A percentile compares a stretch with the other conserved stretches of the same genome.
These are phyloP conservation scores for Mycena polygramma DNA, from an alignment of 768 basidiomycete genomes.

Conservation along the genomic window DNA sequence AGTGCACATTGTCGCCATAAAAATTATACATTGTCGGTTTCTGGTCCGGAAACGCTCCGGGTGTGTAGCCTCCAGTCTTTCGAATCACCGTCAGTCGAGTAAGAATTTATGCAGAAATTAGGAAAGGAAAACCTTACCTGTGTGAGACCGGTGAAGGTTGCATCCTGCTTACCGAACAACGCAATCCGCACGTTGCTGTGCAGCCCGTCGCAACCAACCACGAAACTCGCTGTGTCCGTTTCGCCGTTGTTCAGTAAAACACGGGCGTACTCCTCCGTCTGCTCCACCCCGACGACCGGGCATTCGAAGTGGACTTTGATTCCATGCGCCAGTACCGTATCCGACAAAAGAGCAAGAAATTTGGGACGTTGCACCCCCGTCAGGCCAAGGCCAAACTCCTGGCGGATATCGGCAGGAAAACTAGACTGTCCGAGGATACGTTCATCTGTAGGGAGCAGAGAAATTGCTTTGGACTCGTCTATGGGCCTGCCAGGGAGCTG, in stretches of 20 bases:
- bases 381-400: conserved; percentile 43
- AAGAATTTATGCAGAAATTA: background rate
- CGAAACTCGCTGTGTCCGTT: conserved; percentile 51
- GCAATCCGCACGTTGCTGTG: conserved; percentile 54
- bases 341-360: conserved; percentile 48
- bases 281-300: conserved; percentile 48
- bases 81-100: background rate
- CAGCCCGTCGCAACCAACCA: conserved; percentile 61
- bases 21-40: conserved; percentile 47
- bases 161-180: conserved; percentile 53
- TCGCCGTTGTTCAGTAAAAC: conserved; percentile 53
- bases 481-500: conserved; percentile 41
- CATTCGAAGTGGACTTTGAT: conserved; percentile 51
- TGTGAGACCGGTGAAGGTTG: conserved; percentile 54
- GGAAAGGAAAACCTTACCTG: conserved; percentile 45
- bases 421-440: conserved; percentile 45
- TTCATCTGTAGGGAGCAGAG: conserved; percentile 42
- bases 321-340: conserved; percentile 47
- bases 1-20: conserved; percentile 53
- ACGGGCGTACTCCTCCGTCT: conserved; percentile 44
- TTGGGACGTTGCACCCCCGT: conserved; percentile 47
- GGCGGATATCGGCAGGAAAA: conserved; percentile 38
- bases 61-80: conserved; percentile 53
- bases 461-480: conserved; percentile 31
- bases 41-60: conserved; percentile 33